A percentile compares a stretch with the other conserved stretches of the same genome.
Conservation (phyloP, 192 early-diverging fungal species). For the Glomus cerebriforme region DNA sequence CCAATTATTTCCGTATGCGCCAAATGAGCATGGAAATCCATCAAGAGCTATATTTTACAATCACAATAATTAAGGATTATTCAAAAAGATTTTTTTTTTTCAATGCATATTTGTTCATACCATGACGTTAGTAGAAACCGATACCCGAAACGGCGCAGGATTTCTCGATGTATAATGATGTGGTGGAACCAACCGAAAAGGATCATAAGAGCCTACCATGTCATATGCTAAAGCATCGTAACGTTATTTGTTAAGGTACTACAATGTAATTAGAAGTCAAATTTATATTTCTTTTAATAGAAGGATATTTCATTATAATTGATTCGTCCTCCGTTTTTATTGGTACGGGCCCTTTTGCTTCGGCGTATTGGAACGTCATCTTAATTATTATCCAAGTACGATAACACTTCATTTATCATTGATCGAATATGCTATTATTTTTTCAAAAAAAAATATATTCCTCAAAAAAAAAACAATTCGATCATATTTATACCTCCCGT, state of each 20-base stretch:
- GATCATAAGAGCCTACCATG: conserved; percentile 45
- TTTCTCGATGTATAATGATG: conserved; percentile 45
- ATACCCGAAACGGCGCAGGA: conserved; percentile 56
- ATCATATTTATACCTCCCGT: background rate
- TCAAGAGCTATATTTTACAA: conserved; percentile 62
- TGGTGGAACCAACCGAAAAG: conserved; percentile 57
- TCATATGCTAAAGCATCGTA: conserved; percentile 21
- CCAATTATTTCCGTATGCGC: conserved; percentile 93
- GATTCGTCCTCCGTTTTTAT: conserved; percentile 2
- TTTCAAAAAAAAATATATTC: background rate
- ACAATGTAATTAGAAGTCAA: background rate
- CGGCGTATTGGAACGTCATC: background rate
- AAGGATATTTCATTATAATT: conserved; percentile 36
- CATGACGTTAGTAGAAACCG: conserved; percentile 51
- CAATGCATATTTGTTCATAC: conserved; percentile 39
- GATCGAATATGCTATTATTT: background rate
- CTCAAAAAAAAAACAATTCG: background rate
- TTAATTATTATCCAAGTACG: background rate
- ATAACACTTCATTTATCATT: conserved; percentile 6
- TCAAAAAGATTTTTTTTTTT: too few species aligned
- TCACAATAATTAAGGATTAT: background rate
- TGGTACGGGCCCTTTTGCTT: conserved; percentile 10
- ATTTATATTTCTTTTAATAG: background rate
- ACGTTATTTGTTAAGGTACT: background rate
- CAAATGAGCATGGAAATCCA: conserved; percentile 93